These are phyloP conservation scores for Cicer arietinum DNA, from an alignment of 306 rosid genomes.

Conservation along the genomic window DNA sequence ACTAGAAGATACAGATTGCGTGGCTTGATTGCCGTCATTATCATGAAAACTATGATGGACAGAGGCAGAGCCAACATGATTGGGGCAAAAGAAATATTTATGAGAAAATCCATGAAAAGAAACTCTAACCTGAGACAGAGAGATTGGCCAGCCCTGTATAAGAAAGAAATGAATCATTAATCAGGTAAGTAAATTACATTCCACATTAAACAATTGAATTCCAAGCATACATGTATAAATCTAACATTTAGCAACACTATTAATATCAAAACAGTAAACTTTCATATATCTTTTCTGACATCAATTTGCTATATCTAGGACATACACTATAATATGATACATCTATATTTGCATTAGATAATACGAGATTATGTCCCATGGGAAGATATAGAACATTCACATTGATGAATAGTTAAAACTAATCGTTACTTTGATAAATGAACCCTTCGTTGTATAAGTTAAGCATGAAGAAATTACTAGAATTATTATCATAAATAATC, in stretches of 20 bases:
- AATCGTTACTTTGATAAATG: neutral
- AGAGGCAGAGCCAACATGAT: neutral
- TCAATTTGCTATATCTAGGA: neutral
- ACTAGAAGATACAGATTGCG: neutral
- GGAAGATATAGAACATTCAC: conserved; percentile 3
- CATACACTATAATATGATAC: no score
- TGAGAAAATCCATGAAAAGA: conserved; percentile 38
- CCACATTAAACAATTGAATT: no score
- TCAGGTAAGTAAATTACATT: neutral
- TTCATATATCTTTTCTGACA: neutral
- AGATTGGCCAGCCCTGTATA: conserved; percentile 89
- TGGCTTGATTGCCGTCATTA: neutral
- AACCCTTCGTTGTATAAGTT: no score
- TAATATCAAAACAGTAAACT: conserved; percentile 4
- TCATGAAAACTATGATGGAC: no score
- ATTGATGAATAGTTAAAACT: conserved; percentile 5
- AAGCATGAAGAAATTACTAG: no score
- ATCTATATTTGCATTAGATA: no score
- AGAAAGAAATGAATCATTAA: conserved; percentile 37
- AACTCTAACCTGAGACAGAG: conserved; percentile 78
- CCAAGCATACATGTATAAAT: neutral
- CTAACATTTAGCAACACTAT: conserved; percentile 1
- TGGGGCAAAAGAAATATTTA: neutral
- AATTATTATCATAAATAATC: no score
- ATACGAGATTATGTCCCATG: neutral